Conservation (phyloP, 2,329 filamentous ascomycete species). For the Ophiostoma himal-ulmi region DNA sequence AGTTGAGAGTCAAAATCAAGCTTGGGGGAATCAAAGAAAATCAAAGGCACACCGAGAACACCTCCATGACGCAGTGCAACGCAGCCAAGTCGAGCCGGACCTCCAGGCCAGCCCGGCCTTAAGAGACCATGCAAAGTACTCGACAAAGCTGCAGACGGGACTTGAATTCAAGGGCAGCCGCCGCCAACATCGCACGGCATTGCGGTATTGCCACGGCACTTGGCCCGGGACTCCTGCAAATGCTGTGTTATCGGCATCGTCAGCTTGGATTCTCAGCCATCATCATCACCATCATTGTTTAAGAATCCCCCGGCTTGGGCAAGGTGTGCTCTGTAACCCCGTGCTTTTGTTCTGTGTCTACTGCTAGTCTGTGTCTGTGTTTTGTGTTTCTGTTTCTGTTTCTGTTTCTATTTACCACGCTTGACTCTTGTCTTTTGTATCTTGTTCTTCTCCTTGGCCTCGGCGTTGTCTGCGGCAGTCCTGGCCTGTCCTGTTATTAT, state of each 20-base stretch:
- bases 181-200: background rate
- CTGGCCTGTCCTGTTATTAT: background rate
- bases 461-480: background rate
- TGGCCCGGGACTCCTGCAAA: constrained; percentile 1
- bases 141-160: background rate
- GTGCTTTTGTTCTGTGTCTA: constrained; percentile 8
- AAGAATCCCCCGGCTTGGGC: background rate
- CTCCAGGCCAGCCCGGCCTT: background rate
- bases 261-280: background rate
- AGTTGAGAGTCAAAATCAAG: background rate
- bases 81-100: background rate
- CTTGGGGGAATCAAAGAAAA: background rate
- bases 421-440: background rate
- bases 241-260: background rate
- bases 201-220: constrained; percentile 7
- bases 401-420: background rate
- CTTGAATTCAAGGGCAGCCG: background rate
- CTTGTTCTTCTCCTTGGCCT: background rate
- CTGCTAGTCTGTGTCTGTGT: constrained; percentile 4
- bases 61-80: background rate
- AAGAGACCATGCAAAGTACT: background rate
- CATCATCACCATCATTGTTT: background rate
- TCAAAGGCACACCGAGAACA: background rate
- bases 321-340: background rate
- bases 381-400: background rate